Base-by-base conservation (phyloP, 345 rosid species). In the Populus tremula region DNA sequence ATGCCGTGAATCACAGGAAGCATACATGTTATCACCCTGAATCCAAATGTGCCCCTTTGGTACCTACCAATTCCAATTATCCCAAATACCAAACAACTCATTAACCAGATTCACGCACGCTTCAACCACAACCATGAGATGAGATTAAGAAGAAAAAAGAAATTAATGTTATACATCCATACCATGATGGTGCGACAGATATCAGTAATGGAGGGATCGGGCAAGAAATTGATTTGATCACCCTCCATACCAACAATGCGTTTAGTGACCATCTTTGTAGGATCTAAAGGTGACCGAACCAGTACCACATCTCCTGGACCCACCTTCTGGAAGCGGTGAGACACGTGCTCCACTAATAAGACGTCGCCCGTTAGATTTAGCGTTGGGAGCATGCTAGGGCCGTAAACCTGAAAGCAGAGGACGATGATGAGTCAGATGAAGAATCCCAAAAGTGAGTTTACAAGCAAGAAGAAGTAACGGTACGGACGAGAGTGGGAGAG, bases 41-140 rank as follows among this genome's bases (percentile, higher is more conserved):
- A 94, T 87, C 97, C 97, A 94, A 72, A 92, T 88, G 81, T 94
- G 96, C 38, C 96, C 98, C 84, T 87, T 88, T 29, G 98, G 97
- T 27, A 91, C 90, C 97, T 92, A 78, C 1, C 10, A 73, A 41
- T 9, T 49, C 45, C 73, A 74, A 69, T 56, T 21, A 47, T 29
- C 53, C 29, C 16, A 29, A 64, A 64, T 21, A 35, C 21, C 70
- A 61, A 8, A 20, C 5, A 50, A 78, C 5, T 7, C 7, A 73
- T 36, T 53, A 39, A 59, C 10, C 25, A 59, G 10, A 18, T 8
- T 20, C 38, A 63, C 13, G 18, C 6, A 41, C 13, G 27, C 6
- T 39, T 41, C 49, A 54, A 1, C 35, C 39, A 27, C 13, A 59
- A 20, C 31, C 8, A 5, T 45, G 29, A 59, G 50, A 53, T 10